Evolutionary conservation across 2,329 filamentous ascomycete genomes (phyloP).

Genomic region (Elsinoe arachidis): DNA sequence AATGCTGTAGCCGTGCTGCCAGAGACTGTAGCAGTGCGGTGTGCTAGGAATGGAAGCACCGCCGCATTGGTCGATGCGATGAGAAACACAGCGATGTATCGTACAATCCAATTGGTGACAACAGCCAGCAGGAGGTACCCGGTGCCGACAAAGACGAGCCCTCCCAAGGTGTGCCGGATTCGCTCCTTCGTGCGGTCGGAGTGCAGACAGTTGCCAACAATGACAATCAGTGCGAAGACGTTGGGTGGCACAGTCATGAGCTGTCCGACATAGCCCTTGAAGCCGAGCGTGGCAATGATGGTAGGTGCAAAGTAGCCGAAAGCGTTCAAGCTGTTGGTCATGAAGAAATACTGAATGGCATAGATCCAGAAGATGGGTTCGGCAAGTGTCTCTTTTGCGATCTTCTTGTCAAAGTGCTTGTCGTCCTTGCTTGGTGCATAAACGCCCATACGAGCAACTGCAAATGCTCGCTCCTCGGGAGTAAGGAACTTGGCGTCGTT

Average conservation of each 20-base stretch:
- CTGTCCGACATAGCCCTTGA: conserved; percentile 11
- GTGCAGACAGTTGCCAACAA: conserved; percentile 13
- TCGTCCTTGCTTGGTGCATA: conserved; percentile 16
- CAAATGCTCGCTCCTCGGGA: conserved; percentile 31
- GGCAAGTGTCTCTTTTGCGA: conserved; percentile 2
- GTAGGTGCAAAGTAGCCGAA: conserved; percentile 13
- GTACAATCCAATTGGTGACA: conserved; percentile 15
- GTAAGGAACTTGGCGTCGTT: conserved; percentile 25
- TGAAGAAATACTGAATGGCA: conserved; percentile 13
- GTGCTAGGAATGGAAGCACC: conserved; percentile 16
- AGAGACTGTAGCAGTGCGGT: conserved; percentile 15
- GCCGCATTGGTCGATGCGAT: conserved; percentile 17
- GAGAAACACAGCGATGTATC: conserved; percentile 16
- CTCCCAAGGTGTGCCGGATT: conserved; percentile 13
- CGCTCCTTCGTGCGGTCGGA: conserved; percentile 16
- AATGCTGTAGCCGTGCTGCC: conserved; percentile 15
- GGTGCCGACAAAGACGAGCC: conserved; percentile 12
- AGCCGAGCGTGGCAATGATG: conserved; percentile 11
- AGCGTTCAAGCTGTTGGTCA: conserved; percentile 12
- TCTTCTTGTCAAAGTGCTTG: conserved; percentile 14
- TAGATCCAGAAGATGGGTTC: conserved; percentile 12
- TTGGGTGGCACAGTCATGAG: conserved; percentile 11
- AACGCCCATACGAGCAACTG: conserved; percentile 5
- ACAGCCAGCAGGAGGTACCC: conserved; percentile 16
- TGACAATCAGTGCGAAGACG: conserved; percentile 12